phyloP scores from a whole-genome alignment of 768 basidiomycete species.

The Suillus variegatus region DNA sequence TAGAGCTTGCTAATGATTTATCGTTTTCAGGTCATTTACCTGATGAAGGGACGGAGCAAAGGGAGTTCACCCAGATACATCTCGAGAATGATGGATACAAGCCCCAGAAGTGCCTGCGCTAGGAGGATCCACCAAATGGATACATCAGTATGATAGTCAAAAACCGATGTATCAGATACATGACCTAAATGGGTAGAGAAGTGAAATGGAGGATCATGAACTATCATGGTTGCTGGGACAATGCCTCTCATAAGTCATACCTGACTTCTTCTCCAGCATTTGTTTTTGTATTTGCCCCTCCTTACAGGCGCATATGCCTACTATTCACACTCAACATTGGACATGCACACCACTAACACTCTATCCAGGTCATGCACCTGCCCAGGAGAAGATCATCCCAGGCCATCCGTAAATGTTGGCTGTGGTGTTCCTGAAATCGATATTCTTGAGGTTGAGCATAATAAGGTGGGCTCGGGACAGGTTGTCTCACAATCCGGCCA shows the following conservation, averaged over 20 bases:
- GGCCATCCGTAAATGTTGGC: conserved; percentile 53
- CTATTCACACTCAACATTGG: not conserved
- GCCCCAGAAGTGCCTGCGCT: no score
- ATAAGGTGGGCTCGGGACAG: conserved; percentile 51
- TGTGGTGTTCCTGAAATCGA: conserved; percentile 85
- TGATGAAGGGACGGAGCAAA: no score
- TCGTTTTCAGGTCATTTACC: no score
- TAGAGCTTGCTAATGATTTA: no score
- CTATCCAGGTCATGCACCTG: conserved; percentile 70
- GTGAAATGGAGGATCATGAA: not conserved
- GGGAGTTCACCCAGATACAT: no score
- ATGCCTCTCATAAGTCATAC: conserved; percentile 43
- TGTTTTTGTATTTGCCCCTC: not conserved
- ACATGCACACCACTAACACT: not conserved
- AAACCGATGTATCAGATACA: not conserved
- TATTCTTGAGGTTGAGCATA: conserved; percentile 73
- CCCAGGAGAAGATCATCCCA: conserved; percentile 74
- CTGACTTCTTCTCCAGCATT: not conserved
- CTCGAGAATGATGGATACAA: no score
- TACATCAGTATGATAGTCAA: not conserved
- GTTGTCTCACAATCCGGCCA: conserved; percentile 75
- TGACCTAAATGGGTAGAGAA: not conserved
- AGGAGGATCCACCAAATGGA: not conserved
- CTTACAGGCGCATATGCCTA: conserved; percentile 6
- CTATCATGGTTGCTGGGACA: no score